These are phyloP conservation scores for Alternaria panax DNA, from an alignment of 2,329 filamentous ascomycete genomes.

Conservation along the genomic window DNA sequence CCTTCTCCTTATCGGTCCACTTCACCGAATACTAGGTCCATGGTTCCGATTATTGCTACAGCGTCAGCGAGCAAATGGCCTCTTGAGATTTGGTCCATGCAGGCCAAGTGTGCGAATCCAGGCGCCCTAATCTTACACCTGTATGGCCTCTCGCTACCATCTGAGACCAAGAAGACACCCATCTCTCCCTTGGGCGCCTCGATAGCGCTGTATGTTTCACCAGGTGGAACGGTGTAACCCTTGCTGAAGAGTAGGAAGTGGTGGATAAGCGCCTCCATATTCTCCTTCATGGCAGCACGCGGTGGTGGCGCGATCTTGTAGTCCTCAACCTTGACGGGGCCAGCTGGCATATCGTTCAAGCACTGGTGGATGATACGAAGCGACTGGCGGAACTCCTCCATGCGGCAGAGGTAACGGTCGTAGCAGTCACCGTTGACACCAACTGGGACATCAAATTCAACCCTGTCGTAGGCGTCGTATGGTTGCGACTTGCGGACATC, in stretches of 20 bases:
- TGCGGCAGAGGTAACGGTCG: constrained; percentile 97
- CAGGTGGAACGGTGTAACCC: constrained; percentile 94
- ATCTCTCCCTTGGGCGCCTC: constrained; percentile 99
- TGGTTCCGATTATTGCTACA: constrained; percentile 83
- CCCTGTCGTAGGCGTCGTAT: constrained; percentile 96
- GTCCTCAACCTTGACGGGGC: constrained; percentile 93
- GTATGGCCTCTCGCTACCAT: constrained; percentile 95
- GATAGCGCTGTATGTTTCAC: constrained; percentile 97
- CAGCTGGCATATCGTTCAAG: constrained; percentile 97
- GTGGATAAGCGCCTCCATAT: constrained; percentile 99
- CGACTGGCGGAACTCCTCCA: constrained; percentile 99
- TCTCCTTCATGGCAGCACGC: constrained; percentile 99
- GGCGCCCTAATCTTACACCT: constrained; percentile 97
- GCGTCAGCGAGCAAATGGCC: constrained; percentile 96
- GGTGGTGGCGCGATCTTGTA: constrained; percentile 98
- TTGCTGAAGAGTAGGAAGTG: constrained; percentile 99
- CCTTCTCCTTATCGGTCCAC: constrained; percentile 24
- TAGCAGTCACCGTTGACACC: constrained; percentile 98
- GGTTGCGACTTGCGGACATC: constrained; percentile 96
- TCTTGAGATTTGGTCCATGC: constrained; percentile 91
- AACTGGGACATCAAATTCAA: constrained; percentile 97
- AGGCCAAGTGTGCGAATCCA: constrained; percentile 92
- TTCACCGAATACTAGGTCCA: constrained; percentile 51
- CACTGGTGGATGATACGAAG: constrained; percentile 99
- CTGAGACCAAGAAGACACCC: constrained; percentile 95